Base-by-base conservation (phyloP, 2,329 filamentous ascomycete species). In the Cryphonectria naterciae region DNA sequence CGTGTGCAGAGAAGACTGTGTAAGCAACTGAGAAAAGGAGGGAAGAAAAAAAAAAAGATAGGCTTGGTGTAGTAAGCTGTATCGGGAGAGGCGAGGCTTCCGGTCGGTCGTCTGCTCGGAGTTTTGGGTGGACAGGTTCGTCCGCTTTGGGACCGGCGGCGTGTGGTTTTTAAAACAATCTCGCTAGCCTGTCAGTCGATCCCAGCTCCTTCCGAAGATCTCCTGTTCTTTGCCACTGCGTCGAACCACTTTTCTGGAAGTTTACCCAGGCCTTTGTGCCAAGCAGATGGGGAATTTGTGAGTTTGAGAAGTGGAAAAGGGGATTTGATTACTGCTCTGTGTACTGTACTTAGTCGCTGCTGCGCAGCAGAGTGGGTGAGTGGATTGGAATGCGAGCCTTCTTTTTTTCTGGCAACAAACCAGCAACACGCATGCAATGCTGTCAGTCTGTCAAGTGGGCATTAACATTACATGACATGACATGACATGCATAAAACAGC, bases 141-240 rank as follows among this genome's bases (percentile, higher is more conserved):
- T 56, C 52, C 64, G 52, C 37, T 54, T 49, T 25, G 60, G 46
- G 43, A 43, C 68, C 60, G 68, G 58, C 68, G 70, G 65, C 65
- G 41, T 67, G 68, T 37, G 54, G 32, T 35, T 32, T 72, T 71
- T 71, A 71, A 43, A 67, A 56, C 71, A 71, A 72, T 71, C 52
- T 72, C 68, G 65, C 71, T 68, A 62, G 56, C 52, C 65, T 72
- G 65, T 68, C 67, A 68, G 71, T 64, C 65, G 49, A 68, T 67
- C 66, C 41, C 66, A 69, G 71, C 68, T 32, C 61, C 68, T 72
- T 67, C 71, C 71, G 71, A 68, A 28, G 56, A 67, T 72, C 71
- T 70, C 66, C 69, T 72, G 71, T 72, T 72, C 66, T 70, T 71
- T 71, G 71, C 71, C 71, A 72, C 71, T 39, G n/a, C 60, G 60